Conservation (phyloP, 129 eudicot genomes). For the Artemisia annua region DNA sequence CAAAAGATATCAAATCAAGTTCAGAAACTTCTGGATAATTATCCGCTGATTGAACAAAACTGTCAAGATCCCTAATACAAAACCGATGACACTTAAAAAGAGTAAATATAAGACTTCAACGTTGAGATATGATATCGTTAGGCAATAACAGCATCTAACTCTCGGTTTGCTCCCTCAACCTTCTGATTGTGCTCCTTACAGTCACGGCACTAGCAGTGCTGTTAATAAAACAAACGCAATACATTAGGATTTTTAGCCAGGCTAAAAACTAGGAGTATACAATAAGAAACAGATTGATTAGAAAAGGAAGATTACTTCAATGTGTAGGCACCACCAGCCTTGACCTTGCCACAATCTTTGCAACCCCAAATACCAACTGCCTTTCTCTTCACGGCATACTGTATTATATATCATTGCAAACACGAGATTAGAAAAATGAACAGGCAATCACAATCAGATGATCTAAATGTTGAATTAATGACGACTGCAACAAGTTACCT, state of each 20-base stretch:
- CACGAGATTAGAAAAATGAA: not conserved
- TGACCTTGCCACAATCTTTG: constrained; percentile 95
- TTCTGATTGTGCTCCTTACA: constrained; percentile 87
- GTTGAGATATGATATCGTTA: not conserved
- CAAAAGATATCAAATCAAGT: constrained; percentile 19
- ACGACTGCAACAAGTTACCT: constrained; percentile 38
- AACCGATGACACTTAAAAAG: not conserved
- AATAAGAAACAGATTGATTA: not conserved
- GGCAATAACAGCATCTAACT: constrained; percentile 29
- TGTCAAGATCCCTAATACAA: constrained; percentile 19
- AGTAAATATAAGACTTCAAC: constrained; percentile 13
- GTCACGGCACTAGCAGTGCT: constrained; percentile 98
- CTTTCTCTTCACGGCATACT: constrained; percentile 96
- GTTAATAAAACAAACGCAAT: constrained; percentile 8
- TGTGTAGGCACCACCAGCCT: constrained; percentile 98
- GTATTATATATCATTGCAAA: constrained; percentile 16
- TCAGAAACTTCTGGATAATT: not conserved
- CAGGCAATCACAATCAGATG: not conserved
- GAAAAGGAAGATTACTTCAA: constrained; percentile 53
- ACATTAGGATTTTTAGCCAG: not conserved
- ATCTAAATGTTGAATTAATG: not conserved
- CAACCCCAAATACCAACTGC: constrained; percentile 99
- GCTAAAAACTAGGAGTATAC: not conserved
- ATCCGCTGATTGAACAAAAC: constrained; percentile 15
- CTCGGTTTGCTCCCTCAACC: constrained; percentile 97